Evolutionary conservation across 495 filamentous ascomycete species (phyloP), one percentile per base, ranked within the genome.

Genomic region (Astrothelium macrocarpum): DNA sequence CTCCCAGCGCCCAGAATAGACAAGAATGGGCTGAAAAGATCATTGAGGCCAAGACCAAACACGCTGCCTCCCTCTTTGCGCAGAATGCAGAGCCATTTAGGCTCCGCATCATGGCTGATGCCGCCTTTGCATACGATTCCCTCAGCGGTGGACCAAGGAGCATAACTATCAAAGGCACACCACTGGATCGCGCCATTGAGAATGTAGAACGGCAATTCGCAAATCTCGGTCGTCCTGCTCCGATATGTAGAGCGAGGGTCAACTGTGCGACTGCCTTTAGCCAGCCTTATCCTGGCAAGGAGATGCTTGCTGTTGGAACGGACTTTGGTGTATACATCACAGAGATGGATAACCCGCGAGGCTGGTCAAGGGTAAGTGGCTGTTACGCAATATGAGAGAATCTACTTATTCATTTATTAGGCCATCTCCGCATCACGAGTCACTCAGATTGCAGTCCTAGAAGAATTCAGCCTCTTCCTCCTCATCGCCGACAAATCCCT

Each of bases 41-140:
- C 68, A 85, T 91, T 31, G 87, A 94, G 68, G 94, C 94, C 10
- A 97, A 99, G 77, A 95, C 91, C 3, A 85, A 86, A 61, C 92
- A 97, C 75, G 94, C 95, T 7, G 84, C 88, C 2, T 87, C 91
- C 18, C 78, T 97, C 10, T 89, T 90, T 73, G 84, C 89, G 0
- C 95, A 97, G 72, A 95, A 97, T 72, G 93, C 94, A 0, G 94
- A 99, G 75, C 94, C 94, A 1, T 99, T 99, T 82, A 82, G 90
- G 63, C 78, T 97, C 3, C 85, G 89, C 36, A 91, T 97, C 18
- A 86, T 99, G 73, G 91, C 94, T 0, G 94, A 99, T 69, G 85
- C 87, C 42, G 90, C 95, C 0, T 99, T 99, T 71, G 85, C 83
- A 5, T 90, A 90, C 68, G 90, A 95, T 61, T 82, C 85, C n/a